Evolutionary conservation across 495 filamentous ascomycete species (phyloP).

Genomic region (Echria macrotheca): DNA sequence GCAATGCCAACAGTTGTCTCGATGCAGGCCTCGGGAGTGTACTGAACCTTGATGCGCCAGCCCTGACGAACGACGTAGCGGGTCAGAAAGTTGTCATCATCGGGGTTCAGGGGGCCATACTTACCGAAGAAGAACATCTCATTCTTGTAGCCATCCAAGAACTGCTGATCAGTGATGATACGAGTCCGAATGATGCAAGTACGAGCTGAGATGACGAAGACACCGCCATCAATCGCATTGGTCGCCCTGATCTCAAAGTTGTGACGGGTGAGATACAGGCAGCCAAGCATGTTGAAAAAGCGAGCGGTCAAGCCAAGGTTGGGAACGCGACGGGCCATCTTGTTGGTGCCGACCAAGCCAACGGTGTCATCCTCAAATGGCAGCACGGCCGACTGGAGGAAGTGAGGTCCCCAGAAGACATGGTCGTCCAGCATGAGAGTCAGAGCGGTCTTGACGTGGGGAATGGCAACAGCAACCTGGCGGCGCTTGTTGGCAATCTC

Average conservation of each 20-base stretch:
- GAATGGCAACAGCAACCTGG: constrained; percentile 42
- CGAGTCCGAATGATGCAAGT: constrained; percentile 44
- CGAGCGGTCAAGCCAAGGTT: constrained; percentile 24
- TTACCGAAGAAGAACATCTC: constrained; percentile 49
- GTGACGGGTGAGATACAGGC: constrained; percentile 49
- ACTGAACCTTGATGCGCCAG: constrained; percentile 60
- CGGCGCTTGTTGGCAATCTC: constrained; percentile 41
- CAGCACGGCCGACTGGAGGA: constrained; percentile 41
- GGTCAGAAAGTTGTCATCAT: constrained; percentile 68
- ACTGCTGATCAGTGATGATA: constrained; percentile 42
- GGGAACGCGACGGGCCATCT: constrained; percentile 36
- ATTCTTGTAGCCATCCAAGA: constrained; percentile 48
- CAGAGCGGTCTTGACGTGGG: constrained; percentile 39
- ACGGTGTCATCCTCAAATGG: constrained; percentile 48
- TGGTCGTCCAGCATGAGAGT: constrained; percentile 50
- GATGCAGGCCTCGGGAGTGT: constrained; percentile 50
- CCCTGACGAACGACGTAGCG: constrained; percentile 52
- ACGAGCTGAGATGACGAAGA: constrained; percentile 51
- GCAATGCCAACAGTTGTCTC: constrained; percentile 52
- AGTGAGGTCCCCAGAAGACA: constrained; percentile 45
- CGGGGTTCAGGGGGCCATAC: constrained; percentile 49
- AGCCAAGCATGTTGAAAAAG: constrained; percentile 49
- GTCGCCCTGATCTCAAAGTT: constrained; percentile 53
- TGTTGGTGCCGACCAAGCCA: constrained; percentile 50
- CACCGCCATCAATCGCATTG: constrained; percentile 51